phyloP scores from a whole-genome alignment of 495 filamentous ascomycete species.

The Aspergillus sparsus region DNA sequence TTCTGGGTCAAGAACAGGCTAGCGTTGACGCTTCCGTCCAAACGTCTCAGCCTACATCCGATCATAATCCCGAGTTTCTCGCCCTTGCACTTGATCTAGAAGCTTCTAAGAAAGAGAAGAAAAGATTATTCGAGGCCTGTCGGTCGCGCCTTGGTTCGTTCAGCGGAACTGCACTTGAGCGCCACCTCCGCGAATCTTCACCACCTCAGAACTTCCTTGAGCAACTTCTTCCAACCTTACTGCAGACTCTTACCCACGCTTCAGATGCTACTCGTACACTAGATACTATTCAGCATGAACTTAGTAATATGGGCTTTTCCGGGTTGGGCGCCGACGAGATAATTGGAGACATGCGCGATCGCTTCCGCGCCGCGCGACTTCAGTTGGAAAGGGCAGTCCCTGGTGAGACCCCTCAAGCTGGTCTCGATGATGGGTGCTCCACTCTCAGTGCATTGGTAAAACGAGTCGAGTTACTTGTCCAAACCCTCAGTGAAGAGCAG shows the following conservation, averaged over 20 bases:
- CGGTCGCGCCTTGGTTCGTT: slow-evolving; percentile 36
- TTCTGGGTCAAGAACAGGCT: slow-evolving; percentile 18
- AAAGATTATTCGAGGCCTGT: slow-evolving; percentile 42
- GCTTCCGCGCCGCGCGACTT: slow-evolving; percentile 66
- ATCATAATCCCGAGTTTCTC: slow-evolving; percentile 27
- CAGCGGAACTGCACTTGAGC: slow-evolving; percentile 35
- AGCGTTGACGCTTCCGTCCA: slow-evolving; percentile 24
- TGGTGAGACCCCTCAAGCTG: slow-evolving; percentile 56
- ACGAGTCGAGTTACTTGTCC: slow-evolving; percentile 41
- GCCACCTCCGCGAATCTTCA: slow-evolving; percentile 36
- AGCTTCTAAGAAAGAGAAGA: slow-evolving; percentile 42
- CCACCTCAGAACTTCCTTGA: slow-evolving; percentile 44
- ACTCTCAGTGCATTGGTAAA: slow-evolving; percentile 41
- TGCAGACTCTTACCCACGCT: slow-evolving; percentile 38
- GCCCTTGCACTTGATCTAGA: slow-evolving; percentile 38
- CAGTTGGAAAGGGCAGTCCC: slow-evolving; percentile 67
- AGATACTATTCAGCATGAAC: slow-evolving; percentile 40
- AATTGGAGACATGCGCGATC: slow-evolving; percentile 49
- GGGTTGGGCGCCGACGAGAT: slow-evolving; percentile 50
- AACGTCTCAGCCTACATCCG: slow-evolving; percentile 16
- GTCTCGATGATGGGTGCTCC: slow-evolving; percentile 39
- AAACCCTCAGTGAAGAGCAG: slow-evolving; percentile 37
- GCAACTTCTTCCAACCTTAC: slow-evolving; percentile 35
- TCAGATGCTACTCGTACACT: slow-evolving; percentile 41
- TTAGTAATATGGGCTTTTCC: slow-evolving; percentile 57